These are phyloP conservation scores for Phytophthora agathidicida DNA, from an alignment of 352 stramenopile genomes.

Conservation along the genomic window DNA sequence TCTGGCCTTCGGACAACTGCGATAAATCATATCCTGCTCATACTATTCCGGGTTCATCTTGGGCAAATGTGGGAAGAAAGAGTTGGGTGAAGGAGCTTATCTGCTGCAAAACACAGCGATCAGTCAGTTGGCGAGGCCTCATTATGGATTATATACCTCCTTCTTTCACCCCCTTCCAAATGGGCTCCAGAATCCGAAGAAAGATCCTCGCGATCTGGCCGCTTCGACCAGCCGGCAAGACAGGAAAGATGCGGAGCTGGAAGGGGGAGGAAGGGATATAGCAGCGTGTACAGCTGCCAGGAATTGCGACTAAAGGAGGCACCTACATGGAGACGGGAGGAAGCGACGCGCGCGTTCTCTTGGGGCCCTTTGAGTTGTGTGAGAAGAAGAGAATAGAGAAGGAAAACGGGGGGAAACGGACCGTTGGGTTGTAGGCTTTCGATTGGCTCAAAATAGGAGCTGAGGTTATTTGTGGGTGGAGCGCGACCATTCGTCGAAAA, in stretches of 20 bases:
- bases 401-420: slow-evolving; percentile 6
- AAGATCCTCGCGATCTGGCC: slow-evolving; percentile 30
- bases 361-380: slow-evolving; percentile 42
- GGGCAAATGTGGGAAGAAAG: slow-evolving; percentile 23
- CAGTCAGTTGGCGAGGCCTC: slow-evolving; percentile 2
- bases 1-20: not conserved
- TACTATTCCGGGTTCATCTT: slow-evolving; percentile 95
- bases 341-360: slow-evolving; percentile 31
- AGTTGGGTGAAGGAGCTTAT: slow-evolving; percentile 28
- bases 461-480: too few relatives aligned
- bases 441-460: too few relatives aligned
- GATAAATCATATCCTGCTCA: slow-evolving; percentile 35
- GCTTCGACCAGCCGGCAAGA: slow-evolving; percentile 7
- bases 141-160: not conserved
- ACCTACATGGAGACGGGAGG: slow-evolving; percentile 28
- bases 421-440: not conserved
- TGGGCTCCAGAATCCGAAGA: slow-evolving; percentile 8
- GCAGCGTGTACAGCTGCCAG: not conserved
- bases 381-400: slow-evolving; percentile 16
- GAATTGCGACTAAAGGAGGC: not conserved
- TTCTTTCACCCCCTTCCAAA: slow-evolving; percentile 11
- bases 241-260: not conserved
- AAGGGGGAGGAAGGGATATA: not conserved
- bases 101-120: slow-evolving; percentile 16
- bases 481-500: too few relatives aligned